phyloP scores from a whole-genome alignment of 768 basidiomycete species.

The Amylocystis lapponica region DNA sequence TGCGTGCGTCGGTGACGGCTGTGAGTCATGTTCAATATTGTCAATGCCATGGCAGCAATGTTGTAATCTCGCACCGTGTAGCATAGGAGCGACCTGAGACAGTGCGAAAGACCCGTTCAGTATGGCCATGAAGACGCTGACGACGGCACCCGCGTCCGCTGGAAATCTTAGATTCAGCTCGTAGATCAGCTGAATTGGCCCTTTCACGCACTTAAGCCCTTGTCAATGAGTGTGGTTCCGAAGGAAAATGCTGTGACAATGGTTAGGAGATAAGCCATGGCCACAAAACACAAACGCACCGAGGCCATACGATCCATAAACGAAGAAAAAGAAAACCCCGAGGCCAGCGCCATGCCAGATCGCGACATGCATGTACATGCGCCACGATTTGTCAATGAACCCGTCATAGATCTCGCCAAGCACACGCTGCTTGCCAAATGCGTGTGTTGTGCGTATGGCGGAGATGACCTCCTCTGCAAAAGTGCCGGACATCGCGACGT shows the following conservation, averaged over 20 bases:
- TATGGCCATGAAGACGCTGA: slow-evolving; percentile 82
- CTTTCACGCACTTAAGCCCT: slow-evolving; percentile 46
- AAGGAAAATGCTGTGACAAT: slow-evolving; percentile 69
- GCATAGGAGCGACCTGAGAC: slow-evolving; percentile 78
- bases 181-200: background rate
- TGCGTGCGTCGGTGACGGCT: slow-evolving; percentile 77
- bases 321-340: slow-evolving; percentile 76
- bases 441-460: slow-evolving; percentile 83
- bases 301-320: slow-evolving; percentile 70
- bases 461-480: slow-evolving; percentile 93
- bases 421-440: slow-evolving; percentile 75
- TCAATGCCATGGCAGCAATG: background rate
- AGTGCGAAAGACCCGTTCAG: slow-evolving; percentile 90
- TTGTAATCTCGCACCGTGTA: slow-evolving; percentile 53
- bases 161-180: slow-evolving; percentile 2
- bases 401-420: slow-evolving; percentile 61
- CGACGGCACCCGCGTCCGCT: slow-evolving; percentile 66
- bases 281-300: slow-evolving; percentile 30
- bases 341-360: slow-evolving; percentile 55
- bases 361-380: slow-evolving; percentile 53
- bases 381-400: slow-evolving; percentile 48
- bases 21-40: slow-evolving; percentile 7
- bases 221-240: slow-evolving; percentile 79
- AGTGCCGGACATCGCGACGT: slow-evolving; percentile 73
- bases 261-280: slow-evolving; percentile 1